A percentile compares a stretch with the other conserved stretches of the same genome.
Conservation (phyloP, 306 rosid species). For the Astragalus membranaceus region DNA sequence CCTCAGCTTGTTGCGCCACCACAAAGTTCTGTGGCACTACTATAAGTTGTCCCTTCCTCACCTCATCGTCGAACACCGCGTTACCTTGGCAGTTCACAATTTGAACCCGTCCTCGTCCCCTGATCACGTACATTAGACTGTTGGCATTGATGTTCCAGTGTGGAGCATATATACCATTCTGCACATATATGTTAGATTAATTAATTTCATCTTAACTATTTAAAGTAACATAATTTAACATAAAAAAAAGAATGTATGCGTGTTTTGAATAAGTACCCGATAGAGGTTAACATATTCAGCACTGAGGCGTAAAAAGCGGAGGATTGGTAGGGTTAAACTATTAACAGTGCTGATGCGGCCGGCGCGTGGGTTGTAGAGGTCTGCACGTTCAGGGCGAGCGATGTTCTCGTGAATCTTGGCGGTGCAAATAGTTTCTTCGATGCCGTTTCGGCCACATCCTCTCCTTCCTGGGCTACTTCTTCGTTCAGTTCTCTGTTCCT, state of each 20-base stretch:
- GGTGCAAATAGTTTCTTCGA: no score
- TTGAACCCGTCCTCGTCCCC: conserved; percentile 43
- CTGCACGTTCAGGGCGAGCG: no score
- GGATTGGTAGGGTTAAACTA: conserved; percentile 30
- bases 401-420: no score
- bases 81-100: conserved; percentile 49
- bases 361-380: conserved; percentile 31
- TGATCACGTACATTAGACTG: conserved; percentile 31
- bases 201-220: no score
- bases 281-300: conserved; percentile 35
- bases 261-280: not conserved
- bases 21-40: conserved; percentile 62
- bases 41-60: conserved; percentile 37
- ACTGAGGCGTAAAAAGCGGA: conserved; percentile 29
- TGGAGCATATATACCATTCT: conserved; percentile 51
- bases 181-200: not conserved
- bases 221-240: no score
- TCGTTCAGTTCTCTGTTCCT: no score
- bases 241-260: no score
- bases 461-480: no score
- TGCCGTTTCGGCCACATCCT: no score
- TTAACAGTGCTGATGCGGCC: conserved; percentile 35
- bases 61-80: conserved; percentile 28
- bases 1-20: conserved; percentile 34
- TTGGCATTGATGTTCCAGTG: conserved; percentile 58